A percentile compares a stretch with the other conserved stretches of the same genome.
Evolutionary conservation across 208 protist genomes (phyloP).

Genomic region (Leptomonas seymouri): DNA sequence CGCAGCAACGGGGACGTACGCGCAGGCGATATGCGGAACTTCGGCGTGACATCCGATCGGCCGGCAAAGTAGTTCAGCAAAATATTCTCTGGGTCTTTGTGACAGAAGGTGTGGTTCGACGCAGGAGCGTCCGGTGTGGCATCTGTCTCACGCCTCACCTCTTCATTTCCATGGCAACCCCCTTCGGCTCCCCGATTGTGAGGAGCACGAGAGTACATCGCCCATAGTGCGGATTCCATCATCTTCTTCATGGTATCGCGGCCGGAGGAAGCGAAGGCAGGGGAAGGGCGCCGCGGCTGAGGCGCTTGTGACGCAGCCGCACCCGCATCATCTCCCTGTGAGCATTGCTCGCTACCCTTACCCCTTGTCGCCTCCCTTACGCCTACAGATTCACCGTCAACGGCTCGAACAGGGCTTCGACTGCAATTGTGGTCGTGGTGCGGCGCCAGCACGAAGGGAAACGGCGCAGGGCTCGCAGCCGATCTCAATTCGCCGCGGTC

Average conservation of each 20-base stretch:
- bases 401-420: not conserved
- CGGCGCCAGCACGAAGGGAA: conserved; percentile 13
- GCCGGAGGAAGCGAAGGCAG: not conserved
- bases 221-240: conserved; percentile 27
- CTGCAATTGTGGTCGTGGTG: conserved; percentile 8
- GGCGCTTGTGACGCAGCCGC: not conserved
- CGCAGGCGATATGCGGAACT: not conserved
- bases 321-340: not conserved
- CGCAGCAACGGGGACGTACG: not conserved
- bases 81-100: conserved; percentile 13
- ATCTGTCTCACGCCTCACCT: not conserved
- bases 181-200: not conserved
- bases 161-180: not conserved
- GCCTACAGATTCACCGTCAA: too few relatives aligned
- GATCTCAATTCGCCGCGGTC: too few relatives aligned
- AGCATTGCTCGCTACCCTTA: too few relatives aligned
- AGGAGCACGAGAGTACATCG: conserved; percentile 6
- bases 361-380: too few relatives aligned
- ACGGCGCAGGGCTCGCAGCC: not conserved
- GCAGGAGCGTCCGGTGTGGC: not conserved
- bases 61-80: conserved; percentile 31
- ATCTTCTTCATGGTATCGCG: conserved; percentile 14
- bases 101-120: too few relatives aligned
- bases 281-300: not conserved
- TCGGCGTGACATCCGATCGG: not conserved